Conservation (phyloP, 2,329 filamentous ascomycete species). For the Colletotrichum theobromicola region DNA sequence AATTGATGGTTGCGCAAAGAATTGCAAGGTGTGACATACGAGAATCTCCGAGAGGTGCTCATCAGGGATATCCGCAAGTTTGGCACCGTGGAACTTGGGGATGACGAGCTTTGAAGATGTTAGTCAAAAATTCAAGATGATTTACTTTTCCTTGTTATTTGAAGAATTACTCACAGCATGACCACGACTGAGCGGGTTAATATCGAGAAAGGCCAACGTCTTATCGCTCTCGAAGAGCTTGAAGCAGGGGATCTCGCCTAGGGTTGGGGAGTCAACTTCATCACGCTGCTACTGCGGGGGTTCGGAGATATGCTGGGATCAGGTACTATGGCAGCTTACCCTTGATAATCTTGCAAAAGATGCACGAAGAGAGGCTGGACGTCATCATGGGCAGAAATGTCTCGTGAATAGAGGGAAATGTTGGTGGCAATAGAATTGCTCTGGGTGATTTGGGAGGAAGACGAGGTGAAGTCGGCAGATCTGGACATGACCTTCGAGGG, state of each 20-base stretch:
- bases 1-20: background rate
- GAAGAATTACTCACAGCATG: constrained; percentile 72
- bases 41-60: constrained; percentile 84
- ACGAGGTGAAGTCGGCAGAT: background rate
- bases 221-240: constrained; percentile 96
- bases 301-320: constrained; percentile 8
- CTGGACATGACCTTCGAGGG: background rate
- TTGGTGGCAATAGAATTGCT: background rate
- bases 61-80: constrained; percentile 91
- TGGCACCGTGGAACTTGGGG: constrained; percentile 91
- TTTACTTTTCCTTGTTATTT: background rate
- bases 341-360: constrained; percentile 99
- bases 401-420: background rate
- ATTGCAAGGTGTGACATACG: constrained; percentile 48
- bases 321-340: constrained; percentile 48
- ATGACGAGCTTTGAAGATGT: constrained; percentile 77
- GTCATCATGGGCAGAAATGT: constrained; percentile 26
- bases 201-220: constrained; percentile 94
- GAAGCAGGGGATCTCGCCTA: constrained; percentile 94
- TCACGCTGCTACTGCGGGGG: background rate
- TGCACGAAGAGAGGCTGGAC: constrained; percentile 71
- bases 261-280: constrained; percentile 13
- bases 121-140: background rate
- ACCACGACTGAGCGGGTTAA: constrained; percentile 85
- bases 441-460: background rate